These are phyloP conservation scores for Coccinonectria pachysandricola DNA, from an alignment of 2,329 filamentous ascomycete species.

Conservation along the genomic window DNA sequence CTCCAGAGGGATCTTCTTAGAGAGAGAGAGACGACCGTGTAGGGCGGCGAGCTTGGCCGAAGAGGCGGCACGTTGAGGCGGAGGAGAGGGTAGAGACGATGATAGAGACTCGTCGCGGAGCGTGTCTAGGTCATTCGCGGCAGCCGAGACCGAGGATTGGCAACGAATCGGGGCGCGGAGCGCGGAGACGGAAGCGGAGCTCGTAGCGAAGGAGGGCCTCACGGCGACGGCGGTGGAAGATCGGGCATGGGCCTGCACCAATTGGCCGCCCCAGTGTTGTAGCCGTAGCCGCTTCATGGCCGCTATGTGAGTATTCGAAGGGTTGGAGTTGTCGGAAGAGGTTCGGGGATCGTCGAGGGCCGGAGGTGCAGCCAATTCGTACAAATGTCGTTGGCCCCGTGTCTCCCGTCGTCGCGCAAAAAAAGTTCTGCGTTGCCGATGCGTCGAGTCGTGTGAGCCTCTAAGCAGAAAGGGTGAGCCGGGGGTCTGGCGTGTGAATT, in stretches of 20 bases:
- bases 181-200: slow-evolving; percentile 8
- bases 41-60: slow-evolving; percentile 90
- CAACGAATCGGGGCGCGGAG: slow-evolving; percentile 13
- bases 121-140: slow-evolving; percentile 14
- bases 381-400: slow-evolving; percentile 4
- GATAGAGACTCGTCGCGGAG: slow-evolving; percentile 10
- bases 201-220: slow-evolving; percentile 17
- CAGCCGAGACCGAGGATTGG: slow-evolving; percentile 24
- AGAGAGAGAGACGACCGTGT: slow-evolving; percentile 77
- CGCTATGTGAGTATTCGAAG: slow-evolving; percentile 5
- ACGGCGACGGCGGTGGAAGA: slow-evolving; percentile 11
- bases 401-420: slow-evolving; percentile 13
- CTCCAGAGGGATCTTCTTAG: slow-evolving; percentile 71
- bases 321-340: neutral
- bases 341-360: slow-evolving; percentile 7
- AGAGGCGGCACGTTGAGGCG: slow-evolving; percentile 50
- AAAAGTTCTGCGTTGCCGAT: slow-evolving; percentile 26
- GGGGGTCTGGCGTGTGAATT: slow-evolving; percentile 2
- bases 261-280: slow-evolving; percentile 31
- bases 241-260: slow-evolving; percentile 27
- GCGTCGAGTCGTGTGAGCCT: slow-evolving; percentile 25
- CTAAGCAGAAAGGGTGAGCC: slow-evolving; percentile 8
- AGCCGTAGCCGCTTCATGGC: slow-evolving; percentile 34
- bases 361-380: slow-evolving; percentile 1
- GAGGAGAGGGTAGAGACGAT: slow-evolving; percentile 56